Evolutionary conservation across 2,329 filamentous ascomycete species (phyloP), one percentile per base, ranked within the genome.

Genomic region (Samsoniella hepiali): DNA sequence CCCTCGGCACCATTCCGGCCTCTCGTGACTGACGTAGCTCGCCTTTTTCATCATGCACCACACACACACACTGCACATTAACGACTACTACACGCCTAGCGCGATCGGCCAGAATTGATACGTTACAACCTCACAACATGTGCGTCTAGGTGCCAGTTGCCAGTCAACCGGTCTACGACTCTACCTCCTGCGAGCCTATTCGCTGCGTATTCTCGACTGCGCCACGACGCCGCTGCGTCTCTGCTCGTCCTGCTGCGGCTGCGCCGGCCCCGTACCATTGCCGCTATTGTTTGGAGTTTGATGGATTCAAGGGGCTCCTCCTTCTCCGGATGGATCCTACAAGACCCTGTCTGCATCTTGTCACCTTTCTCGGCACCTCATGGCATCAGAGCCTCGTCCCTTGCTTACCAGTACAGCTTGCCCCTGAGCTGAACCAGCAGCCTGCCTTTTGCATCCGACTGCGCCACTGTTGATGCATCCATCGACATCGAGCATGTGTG

Each of bases 161-260:
- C 13, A 40, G 38, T 40, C 13, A 22, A 22, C 22, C 22, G 7
- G 38, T 11, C 38, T 40, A 22, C 22, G 22, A 22, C 38, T 40
- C 38, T 13, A 5, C 7, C 38, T 40, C 7, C 9, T 4, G 38
- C 38, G 22, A 15, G 38, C 38, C 15, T 40, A 40, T 29, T 32
- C 29, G 31, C 32, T 47, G 7, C 34, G 51, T 29, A 38, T 45
- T 49, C 40, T 57, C 54, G 40, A 58, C 56, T 58, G 56, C 56
- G 56, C 56, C 56, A 58, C 56, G 17, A 58, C 32, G 55, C 40
- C 40, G 9, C 31, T 15, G 29, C 32, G 8, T 3, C 50, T 53
- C 36, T n/a, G 27, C 36, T 42, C 36, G 15, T 44, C 36, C 15
- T 58, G 32, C 56, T 58, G 44, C 56, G 56, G 56, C 56, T 49